Percentiles rank a stretch among this genome's conserved stretches.
These are phyloP conservation scores for Lasiosphaeria hispida DNA, from an alignment of 495 filamentous ascomycete species.

Conservation along the genomic window DNA sequence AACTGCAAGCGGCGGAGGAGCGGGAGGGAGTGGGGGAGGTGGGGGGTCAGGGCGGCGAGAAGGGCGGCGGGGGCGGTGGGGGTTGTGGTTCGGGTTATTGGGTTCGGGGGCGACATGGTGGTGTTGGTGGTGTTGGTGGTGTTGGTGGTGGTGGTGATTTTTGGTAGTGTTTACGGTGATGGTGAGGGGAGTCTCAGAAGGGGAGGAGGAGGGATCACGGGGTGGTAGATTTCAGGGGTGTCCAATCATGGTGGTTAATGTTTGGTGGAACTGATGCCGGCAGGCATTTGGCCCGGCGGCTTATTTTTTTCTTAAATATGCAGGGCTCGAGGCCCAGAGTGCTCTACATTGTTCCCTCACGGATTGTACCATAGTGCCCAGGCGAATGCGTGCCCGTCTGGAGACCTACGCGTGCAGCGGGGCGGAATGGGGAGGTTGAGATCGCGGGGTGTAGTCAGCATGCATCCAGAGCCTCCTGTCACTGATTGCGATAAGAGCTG, in stretches of 20 bases:
- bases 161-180: not conserved
- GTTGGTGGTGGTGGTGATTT: no score
- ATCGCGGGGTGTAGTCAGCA: not conserved
- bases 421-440: no score
- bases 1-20: slow-evolving; percentile 60
- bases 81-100: slow-evolving; percentile 28
- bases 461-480: not conserved
- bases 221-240: not conserved
- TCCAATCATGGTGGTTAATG: not conserved
- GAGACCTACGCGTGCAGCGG: no score
- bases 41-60: slow-evolving; percentile 42
- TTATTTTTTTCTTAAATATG: not conserved
- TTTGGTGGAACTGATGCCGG: not conserved
- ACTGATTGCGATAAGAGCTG: no score
- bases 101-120: slow-evolving; percentile 2
- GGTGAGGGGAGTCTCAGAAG: not conserved
- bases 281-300: not conserved
- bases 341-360: no score
- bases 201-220: not conserved
- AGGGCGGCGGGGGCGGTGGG: slow-evolving; percentile 36
- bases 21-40: slow-evolving; percentile 56
- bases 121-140: not conserved
- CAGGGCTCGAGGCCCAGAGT: not conserved
- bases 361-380: no score
- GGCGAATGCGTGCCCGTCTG: no score